These are phyloP conservation scores for Hyaloperonospora brassicae DNA, from an alignment of 352 stramenopile genomes.

Conservation along the genomic window DNA sequence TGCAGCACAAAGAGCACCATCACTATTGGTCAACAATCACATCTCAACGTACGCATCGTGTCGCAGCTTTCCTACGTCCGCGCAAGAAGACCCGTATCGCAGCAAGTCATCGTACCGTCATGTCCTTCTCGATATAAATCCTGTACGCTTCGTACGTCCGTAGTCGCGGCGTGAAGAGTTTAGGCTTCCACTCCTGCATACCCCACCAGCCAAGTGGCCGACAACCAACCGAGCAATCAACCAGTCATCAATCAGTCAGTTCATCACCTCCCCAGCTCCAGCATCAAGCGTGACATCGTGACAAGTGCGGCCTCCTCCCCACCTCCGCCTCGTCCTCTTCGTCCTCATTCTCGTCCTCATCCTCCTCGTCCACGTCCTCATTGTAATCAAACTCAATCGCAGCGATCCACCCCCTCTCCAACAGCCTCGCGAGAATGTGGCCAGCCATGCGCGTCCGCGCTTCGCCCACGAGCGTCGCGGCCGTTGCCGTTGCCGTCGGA, in stretches of 20 bases:
- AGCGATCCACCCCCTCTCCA: constrained; percentile 54
- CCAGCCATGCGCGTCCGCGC: constrained; percentile 31
- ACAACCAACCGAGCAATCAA: no score
- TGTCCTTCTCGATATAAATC: constrained; percentile 82
- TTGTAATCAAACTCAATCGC: constrained; percentile 47
- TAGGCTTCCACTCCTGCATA: constrained; percentile 34
- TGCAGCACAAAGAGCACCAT: constrained; percentile 28
- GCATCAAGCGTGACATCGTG: background rate
- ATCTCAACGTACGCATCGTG: constrained; percentile 4
- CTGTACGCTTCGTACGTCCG: constrained; percentile 63
- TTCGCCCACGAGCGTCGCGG: constrained; percentile 27
- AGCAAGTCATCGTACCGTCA: constrained; percentile 29
- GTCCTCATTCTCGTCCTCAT: constrained; percentile 40
- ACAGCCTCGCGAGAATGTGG: constrained; percentile 42
- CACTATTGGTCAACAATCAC: background rate
- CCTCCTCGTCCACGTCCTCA: constrained; percentile 33
- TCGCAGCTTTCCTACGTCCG: background rate
- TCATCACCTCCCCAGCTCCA: background rate
- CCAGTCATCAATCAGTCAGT: background rate
- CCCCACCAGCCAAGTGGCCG: no score
- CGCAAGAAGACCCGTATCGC: background rate
- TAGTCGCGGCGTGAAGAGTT: constrained; percentile 52
- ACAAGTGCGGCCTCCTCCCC: constrained; percentile 14
- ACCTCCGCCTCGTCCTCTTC: constrained; percentile 25
- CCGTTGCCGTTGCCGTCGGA: constrained; percentile 13